A percentile compares a stretch with the other conserved stretches of the same genome.
These are phyloP conservation scores for Dioscorea cayenensis DNA, from an alignment of 116 monocot species.

Conservation along the genomic window DNA sequence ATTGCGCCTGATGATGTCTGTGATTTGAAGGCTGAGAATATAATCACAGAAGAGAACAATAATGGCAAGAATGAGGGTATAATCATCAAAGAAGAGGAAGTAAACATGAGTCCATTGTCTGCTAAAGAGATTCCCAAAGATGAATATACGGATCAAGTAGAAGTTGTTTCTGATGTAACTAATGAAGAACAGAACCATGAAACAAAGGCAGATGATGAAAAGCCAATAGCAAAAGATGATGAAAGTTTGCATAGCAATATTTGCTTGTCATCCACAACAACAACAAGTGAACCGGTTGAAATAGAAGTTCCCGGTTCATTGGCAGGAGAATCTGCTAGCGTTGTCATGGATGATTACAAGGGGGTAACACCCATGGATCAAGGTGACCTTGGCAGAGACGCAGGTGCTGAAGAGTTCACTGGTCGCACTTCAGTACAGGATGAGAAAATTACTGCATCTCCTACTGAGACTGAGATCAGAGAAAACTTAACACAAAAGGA, in stretches of 20 bases:
- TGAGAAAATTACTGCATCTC: neutral
- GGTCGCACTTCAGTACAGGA: neutral
- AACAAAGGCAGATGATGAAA: neutral
- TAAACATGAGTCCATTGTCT: neutral
- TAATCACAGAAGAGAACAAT: conserved; percentile 3
- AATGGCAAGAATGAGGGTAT: conserved; percentile 5
- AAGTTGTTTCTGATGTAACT: conserved; percentile 13
- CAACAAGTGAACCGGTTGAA: neutral
- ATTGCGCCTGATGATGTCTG: neutral
- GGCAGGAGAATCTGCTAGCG: neutral
- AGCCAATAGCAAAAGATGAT: neutral
- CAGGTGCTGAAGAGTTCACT: neutral
- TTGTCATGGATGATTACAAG: neutral
- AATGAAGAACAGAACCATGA: conserved; percentile 8
- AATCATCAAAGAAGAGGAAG: conserved; percentile 10
- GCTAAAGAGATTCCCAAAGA: conserved; percentile 8
- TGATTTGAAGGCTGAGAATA: neutral
- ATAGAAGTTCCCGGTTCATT: neutral
- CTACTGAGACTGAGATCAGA: neutral
- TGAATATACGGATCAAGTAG: neutral
- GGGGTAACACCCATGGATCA: conserved; percentile 1
- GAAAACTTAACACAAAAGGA: conserved; percentile 7
- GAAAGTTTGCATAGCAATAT: conserved; percentile 2
- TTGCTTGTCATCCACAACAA: neutral
- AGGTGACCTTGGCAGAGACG: neutral